These are phyloP conservation scores for Beauveria rudraprayagi DNA, from an alignment of 2,329 filamentous ascomycete species.

Conservation along the genomic window DNA sequence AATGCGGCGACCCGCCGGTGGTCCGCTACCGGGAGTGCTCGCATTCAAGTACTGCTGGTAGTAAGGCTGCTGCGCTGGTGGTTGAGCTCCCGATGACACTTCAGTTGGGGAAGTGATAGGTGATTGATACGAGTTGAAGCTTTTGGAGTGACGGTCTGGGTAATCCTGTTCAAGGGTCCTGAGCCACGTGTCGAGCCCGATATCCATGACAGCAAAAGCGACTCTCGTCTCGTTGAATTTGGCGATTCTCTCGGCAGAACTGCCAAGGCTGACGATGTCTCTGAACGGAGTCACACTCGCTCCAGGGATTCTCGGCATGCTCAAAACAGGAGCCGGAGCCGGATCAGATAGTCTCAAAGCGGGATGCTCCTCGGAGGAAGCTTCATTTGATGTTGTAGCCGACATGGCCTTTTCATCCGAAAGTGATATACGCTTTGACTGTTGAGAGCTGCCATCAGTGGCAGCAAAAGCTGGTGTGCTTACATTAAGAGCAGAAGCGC, in stretches of 20 bases:
- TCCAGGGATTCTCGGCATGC: background rate
- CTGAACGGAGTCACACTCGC: slow-evolving; percentile 42
- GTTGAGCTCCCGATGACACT: slow-evolving; percentile 18
- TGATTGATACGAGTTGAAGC: slow-evolving; percentile 5
- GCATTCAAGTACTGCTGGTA: slow-evolving; percentile 50
- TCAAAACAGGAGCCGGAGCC: slow-evolving; percentile 11
- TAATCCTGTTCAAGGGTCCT: slow-evolving; percentile 34
- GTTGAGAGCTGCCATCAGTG: slow-evolving; percentile 7
- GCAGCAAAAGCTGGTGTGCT: background rate
- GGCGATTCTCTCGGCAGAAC: slow-evolving; percentile 58
- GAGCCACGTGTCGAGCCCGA: slow-evolving; percentile 60
- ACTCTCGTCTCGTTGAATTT: slow-evolving; percentile 66
- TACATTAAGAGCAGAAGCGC: background rate
- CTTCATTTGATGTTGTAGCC: slow-evolving; percentile 26
- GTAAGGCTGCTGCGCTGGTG: slow-evolving; percentile 37
- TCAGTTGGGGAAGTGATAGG: slow-evolving; percentile 10
- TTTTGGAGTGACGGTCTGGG: slow-evolving; percentile 34
- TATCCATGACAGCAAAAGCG: slow-evolving; percentile 64
- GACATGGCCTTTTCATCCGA: slow-evolving; percentile 37
- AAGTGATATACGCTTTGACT: slow-evolving; percentile 28
- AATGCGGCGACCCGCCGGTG: slow-evolving; percentile 27
- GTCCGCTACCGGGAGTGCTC: slow-evolving; percentile 27
- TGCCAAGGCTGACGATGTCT: slow-evolving; percentile 66
- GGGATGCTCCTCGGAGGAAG: slow-evolving; percentile 32
- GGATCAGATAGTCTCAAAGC: slow-evolving; percentile 18